Base-by-base conservation (phyloP, 2,329 filamentous ascomycete species). In the Sporothrix euskadiensis region DNA sequence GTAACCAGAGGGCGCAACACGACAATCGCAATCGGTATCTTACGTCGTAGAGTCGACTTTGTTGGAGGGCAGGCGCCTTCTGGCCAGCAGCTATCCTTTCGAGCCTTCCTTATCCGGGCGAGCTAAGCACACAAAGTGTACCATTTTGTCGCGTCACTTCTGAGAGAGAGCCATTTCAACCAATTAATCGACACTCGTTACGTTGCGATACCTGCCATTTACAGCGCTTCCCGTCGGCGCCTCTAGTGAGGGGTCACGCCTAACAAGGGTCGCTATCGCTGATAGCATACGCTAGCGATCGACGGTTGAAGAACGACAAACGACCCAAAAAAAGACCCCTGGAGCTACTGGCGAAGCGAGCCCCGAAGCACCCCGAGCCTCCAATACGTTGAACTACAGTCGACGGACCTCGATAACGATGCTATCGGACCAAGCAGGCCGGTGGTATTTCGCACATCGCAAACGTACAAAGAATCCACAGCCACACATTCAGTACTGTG, bases 201-300 rank as follows among this genome's bases (percentile, higher is more conserved):
- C 54, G 7, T 30, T 26, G 26, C 30, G 5, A 8, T 35, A n/a
- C 30, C 57, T 39, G 57, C 30, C 57, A n/a, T 57, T 41, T 19
- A 16, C 52, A 70, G 49, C 52, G 68, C 32, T 57, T 57, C 44
- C 49, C 49, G 32, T 70, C 52, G 68, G 68, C 49, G 66, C n/a
- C 32, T 57, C 61, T 19, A 56, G 30, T 56, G 49, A 41, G 19
- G 47, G 19, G 39, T 56, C 19, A 12, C 47, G 47, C 47, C 66
- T 56, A 41, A n/a, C 5, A 10, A 30, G 8, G 39, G 12, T 57
- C 32, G 68, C 68, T 70, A 70, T 70, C 68, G n/a, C 30, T 39
- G 68, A 70, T 70, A 70, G 52, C 68, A 57, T 57, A 44, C 65
- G 30, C 65, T 54, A 70, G 12, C 66, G 30, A 32, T 26, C 10